phyloP scores from a whole-genome alignment of 352 stramenopile species.

The Phytophthora hibernalis region DNA sequence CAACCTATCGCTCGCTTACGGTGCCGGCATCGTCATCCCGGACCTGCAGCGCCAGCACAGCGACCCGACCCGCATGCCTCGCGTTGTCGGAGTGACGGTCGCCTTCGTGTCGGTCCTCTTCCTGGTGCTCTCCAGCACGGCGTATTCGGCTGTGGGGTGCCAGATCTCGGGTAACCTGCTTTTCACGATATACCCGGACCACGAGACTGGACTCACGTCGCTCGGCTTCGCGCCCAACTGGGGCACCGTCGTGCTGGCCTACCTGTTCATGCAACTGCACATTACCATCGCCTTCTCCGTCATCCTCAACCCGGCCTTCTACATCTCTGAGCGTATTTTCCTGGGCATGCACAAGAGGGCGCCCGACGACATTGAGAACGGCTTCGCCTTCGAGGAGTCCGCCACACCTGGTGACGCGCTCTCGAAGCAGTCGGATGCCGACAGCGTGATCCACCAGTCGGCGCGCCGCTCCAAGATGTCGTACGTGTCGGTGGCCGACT shows the following conservation, averaged over 20 bases:
- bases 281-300: constrained; percentile 59
- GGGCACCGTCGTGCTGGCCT: constrained; percentile 54
- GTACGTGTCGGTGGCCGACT: constrained; percentile 53
- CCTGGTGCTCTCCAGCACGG: constrained; percentile 47
- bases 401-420: constrained; percentile 13
- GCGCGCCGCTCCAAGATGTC: constrained; percentile 49
- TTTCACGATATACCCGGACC: constrained; percentile 65
- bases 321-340: constrained; percentile 52
- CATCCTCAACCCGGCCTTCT: constrained; percentile 54
- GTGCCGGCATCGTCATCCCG: constrained; percentile 68
- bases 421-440: constrained; percentile 31
- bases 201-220: constrained; percentile 32
- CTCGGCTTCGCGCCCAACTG: constrained; percentile 56
- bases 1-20: constrained; percentile 73
- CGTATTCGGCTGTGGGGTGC: constrained; percentile 65
- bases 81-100: constrained; percentile 62
- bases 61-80: constrained; percentile 66
- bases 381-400: constrained; percentile 28
- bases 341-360: constrained; percentile 60
- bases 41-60: constrained; percentile 68
- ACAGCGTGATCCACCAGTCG: constrained; percentile 11
- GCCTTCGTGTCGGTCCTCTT: constrained; percentile 63
- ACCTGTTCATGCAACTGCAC: constrained; percentile 66
- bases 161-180: constrained; percentile 76
- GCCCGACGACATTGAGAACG: constrained; percentile 31